phyloP scores from a whole-genome alignment of 2,329 filamentous ascomycete genomes.

The Phialophora verrucosa region DNA sequence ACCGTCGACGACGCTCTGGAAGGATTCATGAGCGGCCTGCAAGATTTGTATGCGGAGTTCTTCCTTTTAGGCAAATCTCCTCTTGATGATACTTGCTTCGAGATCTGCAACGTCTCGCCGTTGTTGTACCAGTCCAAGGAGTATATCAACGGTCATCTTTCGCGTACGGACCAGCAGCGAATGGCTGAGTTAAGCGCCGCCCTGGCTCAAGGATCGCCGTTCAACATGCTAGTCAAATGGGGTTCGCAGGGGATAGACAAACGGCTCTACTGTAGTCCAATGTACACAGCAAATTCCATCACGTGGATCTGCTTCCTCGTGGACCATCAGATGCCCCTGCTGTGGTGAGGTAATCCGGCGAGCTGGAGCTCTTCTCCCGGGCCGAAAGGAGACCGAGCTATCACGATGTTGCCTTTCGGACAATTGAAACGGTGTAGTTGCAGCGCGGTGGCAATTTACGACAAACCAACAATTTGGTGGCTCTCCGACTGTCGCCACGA shows the following conservation, averaged over 20 bases:
- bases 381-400: slow-evolving; percentile 18
- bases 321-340: slow-evolving; percentile 33
- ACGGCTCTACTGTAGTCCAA: slow-evolving; percentile 42
- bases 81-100: slow-evolving; percentile 39
- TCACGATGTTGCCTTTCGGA: slow-evolving; percentile 8
- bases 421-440: not conserved
- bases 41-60: slow-evolving; percentile 41
- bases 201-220: slow-evolving; percentile 35
- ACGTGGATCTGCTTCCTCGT: slow-evolving; percentile 42
- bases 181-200: slow-evolving; percentile 35
- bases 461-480: slow-evolving; percentile 5
- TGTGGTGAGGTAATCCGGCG: slow-evolving; percentile 32
- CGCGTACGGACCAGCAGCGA: slow-evolving; percentile 33
- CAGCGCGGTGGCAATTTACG: slow-evolving; percentile 21
- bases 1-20: slow-evolving; percentile 38
- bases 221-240: slow-evolving; percentile 41
- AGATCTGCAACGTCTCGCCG: slow-evolving; percentile 43
- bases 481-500: slow-evolving; percentile 11
- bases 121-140: slow-evolving; percentile 38
- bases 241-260: slow-evolving; percentile 37
- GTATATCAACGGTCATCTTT: slow-evolving; percentile 42
- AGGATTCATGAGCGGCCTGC: slow-evolving; percentile 38
- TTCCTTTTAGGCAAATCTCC: slow-evolving; percentile 41
- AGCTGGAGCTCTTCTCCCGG: not conserved
- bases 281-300: slow-evolving; percentile 37